phyloP scores from a whole-genome alignment of 495 filamentous ascomycete genomes.

The Trichoderma virens region DNA sequence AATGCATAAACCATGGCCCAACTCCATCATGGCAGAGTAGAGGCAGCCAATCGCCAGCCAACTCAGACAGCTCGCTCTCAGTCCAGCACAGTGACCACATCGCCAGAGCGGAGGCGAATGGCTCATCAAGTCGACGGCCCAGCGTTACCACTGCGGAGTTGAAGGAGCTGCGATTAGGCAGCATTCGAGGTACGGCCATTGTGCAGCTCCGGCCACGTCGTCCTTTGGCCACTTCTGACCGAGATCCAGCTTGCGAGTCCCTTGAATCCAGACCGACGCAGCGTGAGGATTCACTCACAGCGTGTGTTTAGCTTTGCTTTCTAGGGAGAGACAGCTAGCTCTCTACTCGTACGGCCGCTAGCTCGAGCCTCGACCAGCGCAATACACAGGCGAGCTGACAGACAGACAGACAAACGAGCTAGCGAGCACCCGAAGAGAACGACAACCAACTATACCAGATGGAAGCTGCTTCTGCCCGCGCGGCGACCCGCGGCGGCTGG shows the following conservation, averaged over 20 bases:
- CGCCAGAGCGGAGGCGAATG: slow-evolving; percentile 6
- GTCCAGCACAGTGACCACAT: neutral
- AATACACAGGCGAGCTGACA: neutral
- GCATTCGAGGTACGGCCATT: neutral
- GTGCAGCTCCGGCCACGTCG: slow-evolving; percentile 5
- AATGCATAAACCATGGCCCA: neutral
- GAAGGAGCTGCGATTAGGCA: neutral
- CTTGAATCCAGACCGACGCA: too few species aligned
- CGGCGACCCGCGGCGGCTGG: slow-evolving; percentile 93
- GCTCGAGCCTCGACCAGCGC: too few species aligned
- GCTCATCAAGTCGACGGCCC: neutral
- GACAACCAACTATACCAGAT: slow-evolving; percentile 30
- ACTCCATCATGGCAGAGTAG: too few species aligned
- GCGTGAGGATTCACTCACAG: too few species aligned
- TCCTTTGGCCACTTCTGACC: neutral
- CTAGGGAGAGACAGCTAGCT: neutral
- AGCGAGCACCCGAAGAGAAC: neutral
- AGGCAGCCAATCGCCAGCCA: neutral
- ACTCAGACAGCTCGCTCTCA: neutral
- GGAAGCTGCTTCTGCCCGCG: slow-evolving; percentile 94
- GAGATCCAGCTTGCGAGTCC: neutral
- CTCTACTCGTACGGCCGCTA: neutral
- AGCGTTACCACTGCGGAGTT: neutral
- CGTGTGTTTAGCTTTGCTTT: too few species aligned
- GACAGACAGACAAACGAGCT: neutral